Evolutionary conservation across 1,284 basidiomycete species (phyloP).

Genomic region (Macrocybe sp.): DNA sequence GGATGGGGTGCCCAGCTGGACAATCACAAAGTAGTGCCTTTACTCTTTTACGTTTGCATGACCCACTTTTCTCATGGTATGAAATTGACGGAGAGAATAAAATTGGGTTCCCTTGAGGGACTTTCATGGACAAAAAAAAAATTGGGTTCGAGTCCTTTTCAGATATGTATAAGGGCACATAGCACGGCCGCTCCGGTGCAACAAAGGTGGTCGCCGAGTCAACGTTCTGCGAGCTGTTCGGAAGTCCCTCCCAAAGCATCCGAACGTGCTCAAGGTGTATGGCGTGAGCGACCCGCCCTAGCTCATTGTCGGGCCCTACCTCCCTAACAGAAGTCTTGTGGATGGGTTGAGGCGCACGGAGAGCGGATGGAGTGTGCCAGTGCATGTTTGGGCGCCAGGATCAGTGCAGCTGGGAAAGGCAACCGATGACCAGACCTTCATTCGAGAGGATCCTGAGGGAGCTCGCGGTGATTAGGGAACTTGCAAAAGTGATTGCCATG

Average conservation of each 20-base stretch:
- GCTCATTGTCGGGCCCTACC: conserved; percentile 67
- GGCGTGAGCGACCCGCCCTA: conserved; percentile 65
- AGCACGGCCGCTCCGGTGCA: conserved; percentile 55
- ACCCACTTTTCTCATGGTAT: conserved; percentile 5
- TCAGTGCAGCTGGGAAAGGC: conserved; percentile 24
- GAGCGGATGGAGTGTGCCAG: conserved; percentile 13
- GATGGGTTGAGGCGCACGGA: conserved; percentile 31
- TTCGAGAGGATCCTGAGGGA: conserved; percentile 26
- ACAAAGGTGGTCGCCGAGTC: conserved; percentile 48
- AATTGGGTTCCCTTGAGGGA: conserved; percentile 58
- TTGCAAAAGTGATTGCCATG: no score
- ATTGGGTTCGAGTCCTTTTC: conserved; percentile 74
- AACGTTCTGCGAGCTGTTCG: conserved; percentile 48
- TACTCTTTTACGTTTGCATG: conserved; percentile 1
- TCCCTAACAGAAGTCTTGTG: conserved; percentile 40
- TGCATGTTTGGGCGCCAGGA: conserved; percentile 11
- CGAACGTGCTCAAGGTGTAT: conserved; percentile 48
- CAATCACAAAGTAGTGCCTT: conserved; percentile 50
- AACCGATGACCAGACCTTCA: conserved; percentile 24
- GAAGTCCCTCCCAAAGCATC: conserved; percentile 41
- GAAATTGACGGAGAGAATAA: conserved; percentile 51
- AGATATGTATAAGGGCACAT: conserved; percentile 63
- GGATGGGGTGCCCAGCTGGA: conserved; percentile 61
- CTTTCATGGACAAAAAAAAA: no score
- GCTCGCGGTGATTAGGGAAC: conserved; percentile 17